Evolutionary conservation across 2,329 filamentous ascomycete species (phyloP).

Genomic region (Fusarium humuli): DNA sequence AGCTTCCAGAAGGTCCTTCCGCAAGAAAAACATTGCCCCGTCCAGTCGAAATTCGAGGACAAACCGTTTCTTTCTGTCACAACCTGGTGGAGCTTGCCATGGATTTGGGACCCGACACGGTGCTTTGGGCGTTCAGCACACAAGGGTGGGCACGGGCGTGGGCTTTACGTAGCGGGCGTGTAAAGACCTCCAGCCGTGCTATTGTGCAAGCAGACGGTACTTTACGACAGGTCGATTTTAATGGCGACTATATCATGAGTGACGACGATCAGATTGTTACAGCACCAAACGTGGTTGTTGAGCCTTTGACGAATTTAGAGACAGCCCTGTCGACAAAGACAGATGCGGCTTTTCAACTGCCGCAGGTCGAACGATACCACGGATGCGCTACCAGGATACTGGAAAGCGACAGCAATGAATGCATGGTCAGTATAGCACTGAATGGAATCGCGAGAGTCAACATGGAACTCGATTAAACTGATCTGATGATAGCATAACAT

Average conservation of each 20-base stretch:
- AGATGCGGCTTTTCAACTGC: conserved; percentile 5
- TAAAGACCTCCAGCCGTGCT: conserved; percentile 30
- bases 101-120: conserved; percentile 49
- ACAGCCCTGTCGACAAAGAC: conserved; percentile 4
- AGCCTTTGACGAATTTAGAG: conserved; percentile 11
- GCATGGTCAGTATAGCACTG: conserved; percentile 46
- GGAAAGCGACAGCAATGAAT: conserved; percentile 33
- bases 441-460: conserved; percentile 54
- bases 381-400: conserved; percentile 29
- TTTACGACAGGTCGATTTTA: conserved; percentile 48
- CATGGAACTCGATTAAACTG: conserved; percentile 50
- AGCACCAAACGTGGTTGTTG: conserved; percentile 12
- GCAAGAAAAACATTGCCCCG: conserved; percentile 30
- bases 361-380: conserved; percentile 25
- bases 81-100: conserved; percentile 50
- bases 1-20: conserved; percentile 35
- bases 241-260: conserved; percentile 50
- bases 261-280: conserved; percentile 12
- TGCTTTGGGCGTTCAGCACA: conserved; percentile 52
- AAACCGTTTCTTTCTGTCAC: conserved; percentile 49
- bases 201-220: conserved; percentile 50
- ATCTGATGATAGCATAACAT: background rate
- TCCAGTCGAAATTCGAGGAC: conserved; percentile 50
- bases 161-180: conserved; percentile 46
- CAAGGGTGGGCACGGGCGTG: conserved; percentile 52